Evolutionary conservation across 805 yeast genomes (phyloP).

Genomic region (Blastobotrys peoriensis): DNA sequence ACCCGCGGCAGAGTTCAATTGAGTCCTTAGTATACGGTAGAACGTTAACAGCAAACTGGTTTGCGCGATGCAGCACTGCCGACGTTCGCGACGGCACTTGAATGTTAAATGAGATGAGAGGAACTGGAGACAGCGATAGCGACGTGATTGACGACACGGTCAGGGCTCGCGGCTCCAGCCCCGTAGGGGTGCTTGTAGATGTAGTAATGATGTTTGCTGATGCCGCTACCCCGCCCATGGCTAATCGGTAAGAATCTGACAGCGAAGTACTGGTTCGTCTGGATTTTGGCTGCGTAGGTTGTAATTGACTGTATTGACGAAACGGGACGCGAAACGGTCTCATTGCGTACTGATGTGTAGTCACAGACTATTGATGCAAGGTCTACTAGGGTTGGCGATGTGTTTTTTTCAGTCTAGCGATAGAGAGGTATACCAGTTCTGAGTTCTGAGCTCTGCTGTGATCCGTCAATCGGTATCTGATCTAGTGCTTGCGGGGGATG

Average conservation of each 20-base stretch:
- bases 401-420: too few species aligned
- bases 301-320: too few species aligned
- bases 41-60: slow-evolving; percentile 66
- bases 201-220: slow-evolving; percentile 59
- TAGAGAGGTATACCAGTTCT: too few species aligned
- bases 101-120: slow-evolving; percentile 77
- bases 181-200: slow-evolving; percentile 21
- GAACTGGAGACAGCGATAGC: slow-evolving; percentile 67
- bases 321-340: too few species aligned
- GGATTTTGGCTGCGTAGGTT: too few species aligned
- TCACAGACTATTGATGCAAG: too few species aligned
- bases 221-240: slow-evolving; percentile 43
- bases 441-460: too few species aligned
- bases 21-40: slow-evolving; percentile 55
- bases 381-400: too few species aligned
- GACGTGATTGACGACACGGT: slow-evolving; percentile 85
- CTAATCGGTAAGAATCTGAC: slow-evolving; percentile 29
- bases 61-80: slow-evolving; percentile 48
- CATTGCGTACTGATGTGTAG: too few species aligned
- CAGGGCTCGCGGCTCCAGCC: slow-evolving; percentile 49
- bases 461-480: too few species aligned
- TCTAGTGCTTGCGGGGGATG: too few species aligned
- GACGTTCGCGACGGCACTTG: slow-evolving; percentile 85
- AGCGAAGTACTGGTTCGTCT: too few species aligned
- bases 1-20: slow-evolving; percentile 56